Evolutionary conservation across 768 basidiomycete genomes (phyloP), one percentile per base, ranked within the genome.

Genomic region (Leccinum obscurum): DNA sequence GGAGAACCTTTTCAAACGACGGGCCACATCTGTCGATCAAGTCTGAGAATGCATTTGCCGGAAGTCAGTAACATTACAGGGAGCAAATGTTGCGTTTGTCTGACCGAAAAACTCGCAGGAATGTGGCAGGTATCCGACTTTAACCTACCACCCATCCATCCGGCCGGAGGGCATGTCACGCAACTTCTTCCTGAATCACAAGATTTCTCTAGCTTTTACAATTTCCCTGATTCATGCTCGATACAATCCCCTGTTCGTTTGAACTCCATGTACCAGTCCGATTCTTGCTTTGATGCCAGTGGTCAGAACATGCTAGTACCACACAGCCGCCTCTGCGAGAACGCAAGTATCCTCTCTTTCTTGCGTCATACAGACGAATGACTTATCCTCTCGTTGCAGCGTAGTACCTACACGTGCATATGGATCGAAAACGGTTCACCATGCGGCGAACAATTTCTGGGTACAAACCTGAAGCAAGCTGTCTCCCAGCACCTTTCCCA

Each of bases 401-500:
- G 26, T 20, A 26, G 26, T 26, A 17, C 6, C 49, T 7, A 22
- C 48, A 13, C 3, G 4, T 70, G 68, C 35, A 3, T 22, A 20
- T 69, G 68, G 68, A 0, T 3, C 13, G 52, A n/a, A 5, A 41
- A 63, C 20, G 66, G 59, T 10, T 35, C 17, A 2, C 57, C 52
- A 3, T 69, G 69, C 35, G 56, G 59, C 17, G 17, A 1, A 22
- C 0, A 2, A n/a, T 54, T 34, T 48, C 11, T 24, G 4, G 54
- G 49, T 17, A n/a, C n/a, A 20, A 60, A 44, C 54, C 8, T 59
- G 35, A 68, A 64, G 44, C 62, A 66, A 1, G 4, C 56, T 28
- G n/a, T 70, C 20, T 50, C 62, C 3, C 53, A 46, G 2, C 69
- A 70, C 30, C 55, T 70, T 1, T 8, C 26, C 3, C 17, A 4